These are phyloP conservation scores for Pisolithus tinctorius DNA, from an alignment of 768 basidiomycete species.

Conservation along the genomic window DNA sequence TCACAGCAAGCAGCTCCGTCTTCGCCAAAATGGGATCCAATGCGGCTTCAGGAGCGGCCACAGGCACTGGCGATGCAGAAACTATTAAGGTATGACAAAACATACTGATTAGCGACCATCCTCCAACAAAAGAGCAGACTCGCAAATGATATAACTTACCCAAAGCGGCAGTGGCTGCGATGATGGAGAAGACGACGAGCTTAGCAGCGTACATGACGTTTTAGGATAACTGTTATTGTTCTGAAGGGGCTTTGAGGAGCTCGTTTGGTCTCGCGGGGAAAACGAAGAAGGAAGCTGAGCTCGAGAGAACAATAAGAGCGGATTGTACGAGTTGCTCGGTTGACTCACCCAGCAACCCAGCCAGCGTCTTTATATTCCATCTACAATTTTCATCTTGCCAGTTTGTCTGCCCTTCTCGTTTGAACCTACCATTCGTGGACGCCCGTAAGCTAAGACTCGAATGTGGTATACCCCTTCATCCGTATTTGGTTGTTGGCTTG, in stretches of 20 bases:
- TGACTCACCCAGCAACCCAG: constrained; percentile 7
- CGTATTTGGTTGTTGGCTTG: constrained; percentile 24
- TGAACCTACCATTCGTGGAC: constrained; percentile 23
- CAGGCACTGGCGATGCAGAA: constrained; percentile 22
- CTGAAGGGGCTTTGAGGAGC: constrained; percentile 1
- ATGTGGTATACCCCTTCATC: constrained; percentile 19
- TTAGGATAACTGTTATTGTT: constrained; percentile 24
- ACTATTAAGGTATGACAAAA: constrained; percentile 8
- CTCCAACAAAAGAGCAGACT: neutral
- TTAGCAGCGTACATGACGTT: constrained; percentile 21
- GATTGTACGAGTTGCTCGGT: constrained; percentile 11
- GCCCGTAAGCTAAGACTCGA: constrained; percentile 11
- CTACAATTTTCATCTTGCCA: neutral
- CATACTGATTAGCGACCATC: neutral
- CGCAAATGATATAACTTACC: constrained; percentile 10
- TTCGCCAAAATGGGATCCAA: neutral
- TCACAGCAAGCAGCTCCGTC: constrained; percentile 12
- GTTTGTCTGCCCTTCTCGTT: constrained; percentile 6
- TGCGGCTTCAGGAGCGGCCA: constrained; percentile 6
- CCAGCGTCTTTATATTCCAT: constrained; percentile 20
- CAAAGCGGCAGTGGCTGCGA: constrained; percentile 19
- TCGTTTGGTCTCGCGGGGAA: neutral
- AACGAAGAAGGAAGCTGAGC: constrained; percentile 2
- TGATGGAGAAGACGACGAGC: constrained; percentile 23
- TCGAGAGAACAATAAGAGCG: constrained; percentile 27